Percentiles rank a stretch among this genome's conserved stretches.
phyloP scores from a whole-genome alignment of 495 filamentous ascomycete genomes.

The Tuber borchii region DNA sequence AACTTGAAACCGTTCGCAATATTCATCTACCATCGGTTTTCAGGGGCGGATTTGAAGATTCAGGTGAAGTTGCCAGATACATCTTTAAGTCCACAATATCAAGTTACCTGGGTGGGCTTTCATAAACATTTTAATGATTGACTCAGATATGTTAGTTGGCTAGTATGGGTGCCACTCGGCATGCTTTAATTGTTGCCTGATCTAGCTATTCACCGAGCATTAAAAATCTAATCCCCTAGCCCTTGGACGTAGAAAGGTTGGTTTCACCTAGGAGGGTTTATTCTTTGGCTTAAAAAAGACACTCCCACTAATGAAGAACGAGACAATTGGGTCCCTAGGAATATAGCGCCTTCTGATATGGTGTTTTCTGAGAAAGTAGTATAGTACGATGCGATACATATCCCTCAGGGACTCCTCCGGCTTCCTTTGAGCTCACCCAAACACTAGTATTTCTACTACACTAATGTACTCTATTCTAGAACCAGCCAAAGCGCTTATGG shows the following conservation, averaged over 20 bases:
- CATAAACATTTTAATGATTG: not conserved
- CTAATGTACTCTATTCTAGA: not conserved
- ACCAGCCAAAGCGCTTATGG: not conserved
- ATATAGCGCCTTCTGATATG: no score
- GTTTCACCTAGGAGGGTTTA: not conserved
- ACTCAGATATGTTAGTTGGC: not conserved
- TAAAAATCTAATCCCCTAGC: not conserved
- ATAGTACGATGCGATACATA: not conserved
- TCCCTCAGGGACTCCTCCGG: not conserved
- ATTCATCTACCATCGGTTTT: not conserved
- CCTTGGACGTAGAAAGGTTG: not conserved
- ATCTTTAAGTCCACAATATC: not conserved
- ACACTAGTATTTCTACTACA: not conserved
- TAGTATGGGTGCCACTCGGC: not conserved
- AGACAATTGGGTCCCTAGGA: not conserved
- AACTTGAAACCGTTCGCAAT: not conserved
- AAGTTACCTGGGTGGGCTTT: not conserved
- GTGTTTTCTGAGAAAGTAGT: not conserved
- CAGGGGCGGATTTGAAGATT: not conserved
- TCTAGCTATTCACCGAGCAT: not conserved
- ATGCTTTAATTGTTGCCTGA: not conserved
- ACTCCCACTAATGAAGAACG: not conserved
- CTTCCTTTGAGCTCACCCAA: not conserved
- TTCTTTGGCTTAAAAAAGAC: not conserved
- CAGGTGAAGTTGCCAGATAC: not conserved